Evolutionary conservation across 1,139 yeast species (phyloP).

Genomic region (Yarrowia galli): DNA sequence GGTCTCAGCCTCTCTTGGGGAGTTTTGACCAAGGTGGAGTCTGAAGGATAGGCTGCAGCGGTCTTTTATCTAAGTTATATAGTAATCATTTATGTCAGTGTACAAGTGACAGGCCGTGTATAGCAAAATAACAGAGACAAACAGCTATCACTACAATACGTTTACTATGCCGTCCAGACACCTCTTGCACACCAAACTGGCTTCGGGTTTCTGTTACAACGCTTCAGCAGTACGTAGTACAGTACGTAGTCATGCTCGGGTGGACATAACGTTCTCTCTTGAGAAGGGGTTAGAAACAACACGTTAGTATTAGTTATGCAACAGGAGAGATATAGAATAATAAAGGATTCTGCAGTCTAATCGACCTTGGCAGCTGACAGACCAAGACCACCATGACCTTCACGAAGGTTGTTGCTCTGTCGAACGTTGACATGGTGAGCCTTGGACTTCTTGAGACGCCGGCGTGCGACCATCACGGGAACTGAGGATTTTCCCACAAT

Average conservation of each 20-base stretch:
- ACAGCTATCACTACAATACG: no score
- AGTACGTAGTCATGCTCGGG: no score
- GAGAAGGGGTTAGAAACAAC: neutral
- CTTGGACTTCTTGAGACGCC: conserved; percentile 76
- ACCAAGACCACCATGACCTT: conserved; percentile 44
- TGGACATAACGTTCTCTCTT: no score
- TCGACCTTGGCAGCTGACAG: conserved; percentile 47
- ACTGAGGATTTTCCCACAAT: conserved; percentile 78
- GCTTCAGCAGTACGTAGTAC: no score
- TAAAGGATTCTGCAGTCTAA: conserved; percentile 32
- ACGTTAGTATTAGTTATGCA: conserved; percentile 27
- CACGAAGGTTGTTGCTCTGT: conserved; percentile 52
- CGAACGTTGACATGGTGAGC: conserved; percentile 58
- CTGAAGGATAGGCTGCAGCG: neutral
- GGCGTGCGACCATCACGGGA: conserved; percentile 91
- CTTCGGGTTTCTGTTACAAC: no score
- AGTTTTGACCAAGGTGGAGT: neutral
- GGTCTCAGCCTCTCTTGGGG: conserved; percentile 45
- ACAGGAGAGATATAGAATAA: neutral
- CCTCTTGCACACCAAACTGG: no score
- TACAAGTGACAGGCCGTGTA: neutral
- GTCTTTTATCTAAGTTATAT: neutral
- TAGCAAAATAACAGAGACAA: no score
- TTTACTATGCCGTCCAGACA: no score
- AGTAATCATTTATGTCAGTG: neutral